Evolutionary conservation across 2,329 filamentous ascomycete species (phyloP).

Genomic region (Pseudocercospora musae): DNA sequence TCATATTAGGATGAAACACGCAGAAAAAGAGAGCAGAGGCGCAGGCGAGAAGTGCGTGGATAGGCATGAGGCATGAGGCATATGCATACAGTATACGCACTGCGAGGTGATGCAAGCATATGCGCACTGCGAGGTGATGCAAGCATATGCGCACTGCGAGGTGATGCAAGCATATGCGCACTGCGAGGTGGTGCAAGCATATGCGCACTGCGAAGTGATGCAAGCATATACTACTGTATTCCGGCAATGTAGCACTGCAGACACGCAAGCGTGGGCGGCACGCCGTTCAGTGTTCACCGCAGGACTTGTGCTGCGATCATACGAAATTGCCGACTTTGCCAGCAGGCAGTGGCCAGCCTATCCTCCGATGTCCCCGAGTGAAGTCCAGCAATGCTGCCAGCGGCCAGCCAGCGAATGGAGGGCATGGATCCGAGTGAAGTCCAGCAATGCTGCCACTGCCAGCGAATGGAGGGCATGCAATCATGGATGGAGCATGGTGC

Average conservation of each 20-base stretch:
- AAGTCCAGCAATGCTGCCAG: not conserved
- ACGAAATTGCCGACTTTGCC: conserved; percentile 4
- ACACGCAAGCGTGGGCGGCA: conserved; percentile 8
- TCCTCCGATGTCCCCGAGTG: not conserved
- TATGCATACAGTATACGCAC: too few relatives aligned
- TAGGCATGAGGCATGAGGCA: too few relatives aligned
- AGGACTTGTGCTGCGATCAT: not conserved
- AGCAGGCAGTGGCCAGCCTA: not conserved
- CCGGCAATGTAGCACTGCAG: conserved; percentile 4
- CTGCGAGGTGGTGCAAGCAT: not conserved
- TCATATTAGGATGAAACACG: not conserved
- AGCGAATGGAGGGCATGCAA: too few relatives aligned
- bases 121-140: too few relatives aligned
- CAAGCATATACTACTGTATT: not conserved
- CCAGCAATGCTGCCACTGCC: not conserved
- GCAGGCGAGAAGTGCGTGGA: not conserved
- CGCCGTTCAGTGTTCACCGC: conserved; percentile 9
- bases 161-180: not conserved
- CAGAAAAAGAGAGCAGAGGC: not conserved
- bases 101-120: too few relatives aligned
- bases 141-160: not conserved
- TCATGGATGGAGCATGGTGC: conserved; percentile 4
- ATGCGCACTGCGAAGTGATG: not conserved
- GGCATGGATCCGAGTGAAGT: too few relatives aligned
- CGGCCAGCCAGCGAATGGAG: too few relatives aligned